These are phyloP conservation scores for Paecilomyces formosus DNA, from an alignment of 2,329 filamentous ascomycete genomes.

Conservation along the genomic window DNA sequence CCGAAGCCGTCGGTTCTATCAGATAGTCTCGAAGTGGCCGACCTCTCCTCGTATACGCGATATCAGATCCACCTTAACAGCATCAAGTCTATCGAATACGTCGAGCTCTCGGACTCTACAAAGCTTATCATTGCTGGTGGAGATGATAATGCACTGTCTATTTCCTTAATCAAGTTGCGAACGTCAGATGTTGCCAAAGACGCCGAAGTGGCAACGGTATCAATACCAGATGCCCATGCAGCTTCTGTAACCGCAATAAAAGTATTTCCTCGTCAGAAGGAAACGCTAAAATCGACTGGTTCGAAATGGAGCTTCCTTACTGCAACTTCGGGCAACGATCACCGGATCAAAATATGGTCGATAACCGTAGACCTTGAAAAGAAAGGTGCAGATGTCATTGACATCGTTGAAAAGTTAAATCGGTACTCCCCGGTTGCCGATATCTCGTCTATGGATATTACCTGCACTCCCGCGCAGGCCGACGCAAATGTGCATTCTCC, in stretches of 20 bases:
- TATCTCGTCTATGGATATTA: constrained; percentile 43
- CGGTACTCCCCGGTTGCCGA: constrained; percentile 48
- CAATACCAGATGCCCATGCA: constrained; percentile 37
- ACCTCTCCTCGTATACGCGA: constrained; percentile 26
- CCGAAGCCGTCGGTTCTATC: constrained; percentile 17
- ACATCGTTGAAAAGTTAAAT: constrained; percentile 19
- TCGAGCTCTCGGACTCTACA: constrained; percentile 22
- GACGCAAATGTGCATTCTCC: constrained; percentile 3
- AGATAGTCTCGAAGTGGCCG: constrained; percentile 8
- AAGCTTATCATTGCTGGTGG: constrained; percentile 65
- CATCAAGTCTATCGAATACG: constrained; percentile 53
- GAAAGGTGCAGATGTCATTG: constrained; percentile 13
- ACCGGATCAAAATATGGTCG: constrained; percentile 39
- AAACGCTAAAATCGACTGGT: neutral
- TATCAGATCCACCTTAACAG: constrained; percentile 68
- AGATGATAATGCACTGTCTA: constrained; percentile 74
- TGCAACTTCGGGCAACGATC: constrained; percentile 39
- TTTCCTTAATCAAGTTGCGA: constrained; percentile 39
- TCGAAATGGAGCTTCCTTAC: constrained; percentile 15
- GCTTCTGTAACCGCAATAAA: constrained; percentile 36
- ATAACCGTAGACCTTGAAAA: constrained; percentile 21
- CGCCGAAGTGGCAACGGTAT: constrained; percentile 21
- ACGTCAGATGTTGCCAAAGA: constrained; percentile 4
- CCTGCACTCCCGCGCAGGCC: constrained; percentile 11
- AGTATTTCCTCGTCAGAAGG: constrained; percentile 14